These are phyloP conservation scores for Trichoderma sp. DNA, from an alignment of 2,329 filamentous ascomycete genomes.

Conservation along the genomic window DNA sequence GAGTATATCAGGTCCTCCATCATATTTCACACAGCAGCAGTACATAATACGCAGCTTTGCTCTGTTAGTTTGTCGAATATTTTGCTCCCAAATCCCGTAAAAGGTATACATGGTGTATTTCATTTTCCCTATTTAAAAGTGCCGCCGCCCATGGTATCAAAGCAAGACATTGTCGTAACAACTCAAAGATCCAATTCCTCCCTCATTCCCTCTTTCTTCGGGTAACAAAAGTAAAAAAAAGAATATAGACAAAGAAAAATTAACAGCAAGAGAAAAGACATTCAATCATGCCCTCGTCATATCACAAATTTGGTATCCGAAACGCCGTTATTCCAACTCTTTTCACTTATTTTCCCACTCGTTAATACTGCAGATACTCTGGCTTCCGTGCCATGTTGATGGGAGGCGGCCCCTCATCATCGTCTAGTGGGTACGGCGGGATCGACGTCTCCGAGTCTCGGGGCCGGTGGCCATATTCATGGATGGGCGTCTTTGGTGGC, in stretches of 20 bases:
- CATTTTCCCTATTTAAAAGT: neutral
- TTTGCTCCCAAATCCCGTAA: neutral
- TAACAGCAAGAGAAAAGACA: neutral
- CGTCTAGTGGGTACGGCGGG: conserved; percentile 78
- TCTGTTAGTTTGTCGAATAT: too few relatives aligned
- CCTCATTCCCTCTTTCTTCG: neutral
- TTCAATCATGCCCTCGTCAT: neutral
- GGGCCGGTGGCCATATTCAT: conserved; percentile 43
- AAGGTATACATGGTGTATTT: neutral
- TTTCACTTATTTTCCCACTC: neutral
- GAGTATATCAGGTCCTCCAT: neutral
- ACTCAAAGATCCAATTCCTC: conserved; percentile 10
- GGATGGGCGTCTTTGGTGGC: conserved; percentile 76
- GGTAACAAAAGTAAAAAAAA: neutral
- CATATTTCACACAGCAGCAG: neutral
- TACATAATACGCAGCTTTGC: neutral
- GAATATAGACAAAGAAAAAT: conserved; percentile 8
- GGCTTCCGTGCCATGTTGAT: conserved; percentile 89
- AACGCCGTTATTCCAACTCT: neutral
- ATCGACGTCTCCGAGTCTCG: conserved; percentile 41
- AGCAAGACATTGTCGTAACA: neutral
- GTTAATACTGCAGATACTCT: conserved; percentile 52
- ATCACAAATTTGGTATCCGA: neutral
- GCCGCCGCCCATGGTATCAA: conserved; percentile 17
- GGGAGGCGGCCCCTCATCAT: conserved; percentile 76